These are phyloP conservation scores for Thecaphora thlaspeos DNA, from an alignment of 1,284 basidiomycete species.

Conservation along the genomic window DNA sequence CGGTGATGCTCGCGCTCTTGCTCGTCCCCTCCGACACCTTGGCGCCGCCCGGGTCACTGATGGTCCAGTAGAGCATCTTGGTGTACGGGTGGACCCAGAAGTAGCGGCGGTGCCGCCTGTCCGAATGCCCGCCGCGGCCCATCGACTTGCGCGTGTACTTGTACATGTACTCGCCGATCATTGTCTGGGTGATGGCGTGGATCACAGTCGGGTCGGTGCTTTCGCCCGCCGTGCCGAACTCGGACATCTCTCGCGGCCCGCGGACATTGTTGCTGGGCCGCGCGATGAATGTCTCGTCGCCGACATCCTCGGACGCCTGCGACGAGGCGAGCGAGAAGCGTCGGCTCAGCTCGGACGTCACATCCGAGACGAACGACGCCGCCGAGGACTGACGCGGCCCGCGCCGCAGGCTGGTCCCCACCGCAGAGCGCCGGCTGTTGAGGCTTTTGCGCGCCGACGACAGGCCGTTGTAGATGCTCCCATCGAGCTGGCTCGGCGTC, in stretches of 20 bases:
- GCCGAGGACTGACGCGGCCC: slow-evolving; percentile 37
- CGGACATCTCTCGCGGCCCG: slow-evolving; percentile 7
- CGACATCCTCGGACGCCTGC: slow-evolving; percentile 23
- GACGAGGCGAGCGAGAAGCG: slow-evolving; percentile 42
- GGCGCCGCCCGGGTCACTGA: slow-evolving; percentile 83
- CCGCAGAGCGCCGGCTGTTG: slow-evolving; percentile 19
- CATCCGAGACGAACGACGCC: slow-evolving; percentile 47
- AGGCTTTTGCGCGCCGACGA: slow-evolving; percentile 31
- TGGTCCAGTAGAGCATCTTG: slow-evolving; percentile 95
- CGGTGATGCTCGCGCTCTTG: slow-evolving; percentile 97
- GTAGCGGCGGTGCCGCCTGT: slow-evolving; percentile 89
- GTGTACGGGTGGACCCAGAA: slow-evolving; percentile 99
- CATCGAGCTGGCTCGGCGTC: slow-evolving; percentile 17
- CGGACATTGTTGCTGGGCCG: slow-evolving; percentile 9
- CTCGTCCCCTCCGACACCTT: slow-evolving; percentile 85
- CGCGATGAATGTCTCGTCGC: slow-evolving; percentile 27
- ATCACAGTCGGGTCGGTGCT: slow-evolving; percentile 60
- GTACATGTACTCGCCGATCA: slow-evolving; percentile 98
- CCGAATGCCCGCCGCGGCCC: slow-evolving; percentile 79
- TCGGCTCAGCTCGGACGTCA: slow-evolving; percentile 43
- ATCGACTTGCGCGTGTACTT: slow-evolving; percentile 93
- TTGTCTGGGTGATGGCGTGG: slow-evolving; percentile 97
- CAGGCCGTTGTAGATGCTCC: slow-evolving; percentile 28
- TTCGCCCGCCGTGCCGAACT: slow-evolving; percentile 12
- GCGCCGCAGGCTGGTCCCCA: background rate